Evolutionary conservation across 2,329 filamentous ascomycete species (phyloP).

Genomic region (Cladosporium sp.): DNA sequence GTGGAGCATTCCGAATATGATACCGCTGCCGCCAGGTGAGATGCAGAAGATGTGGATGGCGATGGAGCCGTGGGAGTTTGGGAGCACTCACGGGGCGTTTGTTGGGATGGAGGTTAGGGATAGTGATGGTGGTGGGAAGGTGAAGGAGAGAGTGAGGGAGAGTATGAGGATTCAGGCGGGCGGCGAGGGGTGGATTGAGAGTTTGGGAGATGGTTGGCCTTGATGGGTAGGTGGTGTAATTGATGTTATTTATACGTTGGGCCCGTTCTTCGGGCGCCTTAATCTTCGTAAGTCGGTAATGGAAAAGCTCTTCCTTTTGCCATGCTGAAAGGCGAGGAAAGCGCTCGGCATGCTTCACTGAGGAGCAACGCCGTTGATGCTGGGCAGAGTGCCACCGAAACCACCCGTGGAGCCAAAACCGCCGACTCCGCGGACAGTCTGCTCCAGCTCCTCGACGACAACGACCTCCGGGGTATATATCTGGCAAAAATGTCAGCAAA

Average conservation of each 20-base stretch:
- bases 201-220: conserved; percentile 21
- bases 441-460: conserved; percentile 82
- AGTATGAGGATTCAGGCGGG: conserved; percentile 69
- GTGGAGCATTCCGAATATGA: conserved; percentile 71
- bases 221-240: not conserved
- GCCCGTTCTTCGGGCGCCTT: too few species aligned
- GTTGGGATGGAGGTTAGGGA: conserved; percentile 54
- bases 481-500: conserved; percentile 30
- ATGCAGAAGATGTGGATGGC: conserved; percentile 65
- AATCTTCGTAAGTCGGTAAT: too few species aligned
- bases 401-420: conserved; percentile 85
- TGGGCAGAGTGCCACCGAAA: conserved; percentile 27
- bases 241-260: not conserved
- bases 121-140: conserved; percentile 26
- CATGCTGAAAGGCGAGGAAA: too few species aligned
- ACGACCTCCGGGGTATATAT: conserved; percentile 89
- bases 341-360: not conserved
- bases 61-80: conserved; percentile 56
- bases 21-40: conserved; percentile 60
- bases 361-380: conserved; percentile 20
- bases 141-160: conserved; percentile 62
- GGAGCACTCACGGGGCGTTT: conserved; percentile 63
- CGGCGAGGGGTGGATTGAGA: conserved; percentile 16
- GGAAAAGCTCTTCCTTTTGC: too few species aligned
- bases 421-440: conserved; percentile 82